Evolutionary conservation across 2,329 filamentous ascomycete genomes (phyloP).

Genomic region (Ramichloridium luteum): DNA sequence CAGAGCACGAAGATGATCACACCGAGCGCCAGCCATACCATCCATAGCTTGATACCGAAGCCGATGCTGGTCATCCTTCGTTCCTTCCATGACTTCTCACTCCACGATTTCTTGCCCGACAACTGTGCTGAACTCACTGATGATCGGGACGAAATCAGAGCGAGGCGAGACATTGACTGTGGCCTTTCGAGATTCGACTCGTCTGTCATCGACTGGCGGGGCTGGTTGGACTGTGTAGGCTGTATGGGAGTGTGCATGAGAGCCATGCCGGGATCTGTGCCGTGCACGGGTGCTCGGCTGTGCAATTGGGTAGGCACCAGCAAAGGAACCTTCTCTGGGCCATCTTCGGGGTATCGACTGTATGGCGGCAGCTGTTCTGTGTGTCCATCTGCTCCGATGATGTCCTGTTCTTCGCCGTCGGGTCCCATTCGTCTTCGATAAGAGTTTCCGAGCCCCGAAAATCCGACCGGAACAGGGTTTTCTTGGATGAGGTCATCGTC

Average conservation of each 20-base stretch:
- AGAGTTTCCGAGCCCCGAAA: slow-evolving; percentile 49
- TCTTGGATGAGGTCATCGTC: slow-evolving; percentile 24
- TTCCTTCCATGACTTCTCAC: slow-evolving; percentile 28
- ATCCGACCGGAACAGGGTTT: slow-evolving; percentile 53
- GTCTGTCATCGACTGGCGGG: slow-evolving; percentile 24
- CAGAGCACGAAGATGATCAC: slow-evolving; percentile 22
- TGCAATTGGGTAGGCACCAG: slow-evolving; percentile 23
- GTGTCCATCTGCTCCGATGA: slow-evolving; percentile 79
- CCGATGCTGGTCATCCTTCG: slow-evolving; percentile 25
- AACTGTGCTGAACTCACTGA: slow-evolving; percentile 5
- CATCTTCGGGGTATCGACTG: slow-evolving; percentile 71
- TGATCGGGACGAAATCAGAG: slow-evolving; percentile 4
- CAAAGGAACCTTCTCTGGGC: slow-evolving; percentile 40
- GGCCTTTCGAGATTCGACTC: slow-evolving; percentile 14
- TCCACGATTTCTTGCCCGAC: slow-evolving; percentile 21
- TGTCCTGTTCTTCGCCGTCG: slow-evolving; percentile 76
- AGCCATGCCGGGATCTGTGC: slow-evolving; percentile 23
- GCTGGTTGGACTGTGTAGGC: slow-evolving; percentile 17
- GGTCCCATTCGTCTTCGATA: slow-evolving; percentile 65
- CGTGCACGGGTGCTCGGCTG: slow-evolving; percentile 22
- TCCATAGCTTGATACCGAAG: slow-evolving; percentile 26
- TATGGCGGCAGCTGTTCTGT: slow-evolving; percentile 88
- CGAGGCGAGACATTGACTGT: slow-evolving; percentile 4
- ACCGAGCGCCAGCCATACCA: slow-evolving; percentile 19
- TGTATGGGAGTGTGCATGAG: slow-evolving; percentile 24